Evolutionary conservation across 1,284 basidiomycete genomes (phyloP).

Genomic region (Inonotus obliquus): DNA sequence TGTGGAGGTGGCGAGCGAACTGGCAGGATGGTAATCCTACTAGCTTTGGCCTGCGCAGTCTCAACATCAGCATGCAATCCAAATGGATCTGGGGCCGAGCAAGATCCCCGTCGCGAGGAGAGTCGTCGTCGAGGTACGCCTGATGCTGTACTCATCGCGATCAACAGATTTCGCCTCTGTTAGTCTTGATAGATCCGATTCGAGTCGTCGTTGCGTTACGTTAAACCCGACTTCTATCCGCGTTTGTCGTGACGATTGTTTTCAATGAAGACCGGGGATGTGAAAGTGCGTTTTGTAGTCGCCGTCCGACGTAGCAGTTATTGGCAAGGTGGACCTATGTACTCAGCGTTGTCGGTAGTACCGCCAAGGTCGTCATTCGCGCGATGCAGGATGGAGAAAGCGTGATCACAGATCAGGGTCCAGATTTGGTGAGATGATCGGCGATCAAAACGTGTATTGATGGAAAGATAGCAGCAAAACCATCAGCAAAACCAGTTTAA

Average conservation of each 20-base stretch:
- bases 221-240: no score
- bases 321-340: no score
- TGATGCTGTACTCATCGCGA: conserved; percentile 8
- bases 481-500: no score
- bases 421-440: not conserved
- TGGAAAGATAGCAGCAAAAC: no score
- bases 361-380: not conserved
- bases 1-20: conserved; percentile 20
- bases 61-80: conserved; percentile 23
- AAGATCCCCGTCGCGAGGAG: conserved; percentile 27
- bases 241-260: no score
- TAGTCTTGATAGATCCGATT: not conserved
- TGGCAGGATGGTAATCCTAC: conserved; percentile 30
- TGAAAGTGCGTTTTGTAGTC: no score
- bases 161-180: not conserved
- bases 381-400: not conserved
- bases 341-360: not conserved
- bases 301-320: no score
- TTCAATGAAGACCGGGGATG: no score
- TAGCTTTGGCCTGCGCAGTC: conserved; percentile 22
- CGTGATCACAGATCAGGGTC: not conserved
- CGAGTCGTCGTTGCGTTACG: no score
- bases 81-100: conserved; percentile 29
- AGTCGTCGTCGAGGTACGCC: conserved; percentile 22
- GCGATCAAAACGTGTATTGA: no score